Conservation (phyloP, 345 rosid species). For the Theobroma cacao region DNA sequence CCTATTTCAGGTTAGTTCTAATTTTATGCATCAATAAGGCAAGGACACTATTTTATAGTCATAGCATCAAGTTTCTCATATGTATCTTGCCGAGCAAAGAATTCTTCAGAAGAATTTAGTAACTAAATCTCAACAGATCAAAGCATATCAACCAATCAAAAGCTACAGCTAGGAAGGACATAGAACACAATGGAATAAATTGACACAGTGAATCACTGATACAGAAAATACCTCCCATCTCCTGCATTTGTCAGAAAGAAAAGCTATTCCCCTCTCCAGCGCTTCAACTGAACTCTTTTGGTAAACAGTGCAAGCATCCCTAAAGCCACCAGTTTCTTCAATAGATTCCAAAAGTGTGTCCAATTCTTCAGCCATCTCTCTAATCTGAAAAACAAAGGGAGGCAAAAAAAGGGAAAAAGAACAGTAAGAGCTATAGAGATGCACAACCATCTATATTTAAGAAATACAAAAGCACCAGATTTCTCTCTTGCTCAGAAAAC, state of each 20-base stretch:
- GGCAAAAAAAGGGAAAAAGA: neutral
- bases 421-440: neutral
- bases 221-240: conserved; percentile 56
- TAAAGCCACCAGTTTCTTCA: conserved; percentile 76
- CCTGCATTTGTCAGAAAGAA: conserved; percentile 59
- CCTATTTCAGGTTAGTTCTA: neutral
- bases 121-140: neutral
- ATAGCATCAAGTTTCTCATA: neutral
- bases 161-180: neutral
- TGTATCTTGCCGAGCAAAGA: neutral
- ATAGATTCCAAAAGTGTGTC: conserved; percentile 70
- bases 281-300: conserved; percentile 60
- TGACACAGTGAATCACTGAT: conserved; percentile 1
- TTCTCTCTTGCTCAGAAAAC: neutral
- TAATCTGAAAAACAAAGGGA: conserved; percentile 44
- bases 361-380: conserved; percentile 76
- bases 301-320: conserved; percentile 68
- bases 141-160: conserved; percentile 9
- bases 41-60: neutral
- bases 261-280: conserved; percentile 61
- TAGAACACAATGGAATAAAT: neutral
- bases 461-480: neutral
- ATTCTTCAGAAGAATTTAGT: neutral
- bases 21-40: neutral
- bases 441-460: neutral